These are phyloP conservation scores for Hypoxylon sp. DNA, from an alignment of 2,329 filamentous ascomycete species.

Conservation along the genomic window DNA sequence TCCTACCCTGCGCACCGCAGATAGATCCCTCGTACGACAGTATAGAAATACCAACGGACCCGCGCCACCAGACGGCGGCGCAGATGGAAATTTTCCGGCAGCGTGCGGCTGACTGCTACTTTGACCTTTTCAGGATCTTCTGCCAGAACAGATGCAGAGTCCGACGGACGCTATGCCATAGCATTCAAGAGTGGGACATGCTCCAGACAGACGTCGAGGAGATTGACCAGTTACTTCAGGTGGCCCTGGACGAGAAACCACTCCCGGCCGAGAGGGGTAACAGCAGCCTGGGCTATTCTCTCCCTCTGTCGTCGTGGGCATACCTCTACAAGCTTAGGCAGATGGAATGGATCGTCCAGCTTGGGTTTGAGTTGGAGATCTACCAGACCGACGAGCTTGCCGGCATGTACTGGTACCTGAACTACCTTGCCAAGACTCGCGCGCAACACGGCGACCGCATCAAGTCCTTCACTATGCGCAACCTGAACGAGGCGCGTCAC, in stretches of 20 bases:
- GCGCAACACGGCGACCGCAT: slow-evolving; percentile 77
- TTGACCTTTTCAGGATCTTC: slow-evolving; percentile 83
- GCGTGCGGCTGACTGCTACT: slow-evolving; percentile 72
- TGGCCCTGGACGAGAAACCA: slow-evolving; percentile 67
- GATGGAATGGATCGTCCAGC: slow-evolving; percentile 86
- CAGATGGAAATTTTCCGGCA: slow-evolving; percentile 75
- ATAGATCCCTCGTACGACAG: slow-evolving; percentile 78
- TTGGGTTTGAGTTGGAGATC: slow-evolving; percentile 92
- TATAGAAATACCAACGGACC: slow-evolving; percentile 76
- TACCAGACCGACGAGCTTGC: slow-evolving; percentile 86
- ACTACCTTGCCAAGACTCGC: slow-evolving; percentile 74
- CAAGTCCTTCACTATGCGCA: slow-evolving; percentile 66
- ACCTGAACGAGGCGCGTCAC: slow-evolving; percentile 46
- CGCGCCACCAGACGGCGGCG: slow-evolving; percentile 74
- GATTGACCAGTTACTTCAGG: slow-evolving; percentile 72
- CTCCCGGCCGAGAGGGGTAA: slow-evolving; percentile 52
- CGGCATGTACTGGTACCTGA: slow-evolving; percentile 91
- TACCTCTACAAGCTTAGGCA: slow-evolving; percentile 90
- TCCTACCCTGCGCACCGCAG: slow-evolving; percentile 74
- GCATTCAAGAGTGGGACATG: slow-evolving; percentile 82
- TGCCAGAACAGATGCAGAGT: slow-evolving; percentile 92
- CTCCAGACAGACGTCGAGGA: slow-evolving; percentile 84
- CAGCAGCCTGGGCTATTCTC: slow-evolving; percentile 59
- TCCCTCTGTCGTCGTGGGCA: slow-evolving; percentile 85
- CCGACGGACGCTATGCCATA: slow-evolving; percentile 87